A percentile compares a stretch with the other conserved stretches of the same genome.
phyloP scores from a whole-genome alignment of 2,329 filamentous ascomycete species.

The Arachnopeziza araneosa region DNA sequence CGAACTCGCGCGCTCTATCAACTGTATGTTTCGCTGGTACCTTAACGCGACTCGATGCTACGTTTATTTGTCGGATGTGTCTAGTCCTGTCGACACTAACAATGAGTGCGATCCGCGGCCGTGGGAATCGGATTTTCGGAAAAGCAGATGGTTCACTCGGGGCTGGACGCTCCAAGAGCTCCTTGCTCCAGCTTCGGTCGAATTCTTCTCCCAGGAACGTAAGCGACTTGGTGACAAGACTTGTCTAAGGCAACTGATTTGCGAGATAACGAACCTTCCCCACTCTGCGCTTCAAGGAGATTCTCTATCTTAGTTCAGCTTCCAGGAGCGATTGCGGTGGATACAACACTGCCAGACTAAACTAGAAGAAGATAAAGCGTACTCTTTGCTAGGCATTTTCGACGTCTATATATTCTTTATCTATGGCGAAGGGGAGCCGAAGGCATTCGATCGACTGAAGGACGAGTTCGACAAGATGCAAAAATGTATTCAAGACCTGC shows the following conservation, averaged over 20 bases:
- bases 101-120: constrained; percentile 1
- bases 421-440: constrained; percentile 33
- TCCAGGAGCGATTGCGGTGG: constrained; percentile 33
- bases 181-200: constrained; percentile 8
- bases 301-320: constrained; percentile 2
- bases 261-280: constrained; percentile 6
- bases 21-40: constrained; percentile 17
- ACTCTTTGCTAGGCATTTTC: constrained; percentile 35
- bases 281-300: constrained; percentile 4
- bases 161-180: constrained; percentile 12
- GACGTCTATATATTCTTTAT: constrained; percentile 32
- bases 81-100: constrained; percentile 3
- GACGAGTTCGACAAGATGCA: background rate
- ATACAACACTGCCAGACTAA: constrained; percentile 32
- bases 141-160: constrained; percentile 9
- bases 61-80: constrained; percentile 12
- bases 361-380: constrained; percentile 6
- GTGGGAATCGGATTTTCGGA: constrained; percentile 8
- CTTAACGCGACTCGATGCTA: constrained; percentile 6
- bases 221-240: constrained; percentile 10
- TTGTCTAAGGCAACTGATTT: constrained; percentile 3
- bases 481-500: constrained; percentile 8
- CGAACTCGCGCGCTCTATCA: constrained; percentile 1
- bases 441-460: constrained; percentile 29
- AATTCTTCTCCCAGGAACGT: constrained; percentile 7